phyloP scores from a whole-genome alignment of 345 rosid genomes.

The Eucalyptus caleyi region DNA sequence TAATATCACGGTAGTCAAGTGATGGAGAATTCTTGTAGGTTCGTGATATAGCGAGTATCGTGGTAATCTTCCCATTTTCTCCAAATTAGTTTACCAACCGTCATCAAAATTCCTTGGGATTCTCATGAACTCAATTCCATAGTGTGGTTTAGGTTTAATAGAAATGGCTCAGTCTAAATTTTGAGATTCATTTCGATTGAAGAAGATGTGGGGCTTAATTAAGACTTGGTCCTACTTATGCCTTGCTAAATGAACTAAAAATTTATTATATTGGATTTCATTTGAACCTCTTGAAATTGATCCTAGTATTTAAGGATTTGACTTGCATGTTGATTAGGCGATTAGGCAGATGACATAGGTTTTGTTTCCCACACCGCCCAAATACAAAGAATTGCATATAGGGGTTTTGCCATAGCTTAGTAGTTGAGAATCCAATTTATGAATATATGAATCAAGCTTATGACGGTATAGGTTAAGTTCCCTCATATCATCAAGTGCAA shows the following conservation, averaged over 20 bases:
- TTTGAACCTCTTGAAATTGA: not conserved
- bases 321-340: not conserved
- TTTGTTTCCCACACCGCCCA: rapidly evolving
- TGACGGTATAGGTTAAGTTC: rapidly evolving
- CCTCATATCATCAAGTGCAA: not conserved
- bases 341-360: not conserved
- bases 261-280: not conserved
- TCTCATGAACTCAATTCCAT: not conserved
- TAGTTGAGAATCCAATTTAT: not conserved
- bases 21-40: not conserved
- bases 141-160: not conserved
- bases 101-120: not conserved
- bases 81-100: not conserved
- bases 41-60: not conserved
- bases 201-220: too few species aligned
- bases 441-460: rapidly evolving
- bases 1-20: not conserved
- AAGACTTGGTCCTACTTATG: not conserved
- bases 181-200: too few species aligned
- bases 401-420: not conserved
- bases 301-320: rapidly evolving
- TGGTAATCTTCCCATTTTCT: not conserved
- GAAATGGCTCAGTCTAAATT: not conserved
- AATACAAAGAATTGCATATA: not conserved
- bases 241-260: not conserved